A percentile compares a stretch with the other conserved stretches of the same genome.
Evolutionary conservation across 2,329 filamentous ascomycete genomes (phyloP).

Genomic region (Nemania abortiva): DNA sequence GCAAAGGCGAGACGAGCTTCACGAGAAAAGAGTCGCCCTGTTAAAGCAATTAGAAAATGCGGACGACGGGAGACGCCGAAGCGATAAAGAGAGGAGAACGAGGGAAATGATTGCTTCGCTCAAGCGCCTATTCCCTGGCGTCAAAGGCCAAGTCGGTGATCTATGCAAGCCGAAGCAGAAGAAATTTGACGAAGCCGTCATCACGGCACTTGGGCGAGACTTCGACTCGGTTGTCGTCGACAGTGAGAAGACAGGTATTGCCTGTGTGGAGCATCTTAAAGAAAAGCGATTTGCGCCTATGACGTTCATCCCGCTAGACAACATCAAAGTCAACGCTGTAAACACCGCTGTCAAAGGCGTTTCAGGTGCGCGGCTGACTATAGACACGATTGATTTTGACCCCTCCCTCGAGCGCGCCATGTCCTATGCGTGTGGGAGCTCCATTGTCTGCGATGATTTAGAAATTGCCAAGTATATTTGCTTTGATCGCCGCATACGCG

Average conservation of each 20-base stretch:
- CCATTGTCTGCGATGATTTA: slow-evolving; percentile 91
- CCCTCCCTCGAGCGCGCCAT: slow-evolving; percentile 89
- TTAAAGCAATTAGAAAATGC: slow-evolving; percentile 85
- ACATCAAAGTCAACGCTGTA: slow-evolving; percentile 92
- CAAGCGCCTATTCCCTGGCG: slow-evolving; percentile 91
- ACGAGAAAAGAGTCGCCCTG: slow-evolving; percentile 89
- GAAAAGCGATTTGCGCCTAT: slow-evolving; percentile 88
- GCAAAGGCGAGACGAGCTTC: slow-evolving; percentile 86
- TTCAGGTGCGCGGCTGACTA: slow-evolving; percentile 85
- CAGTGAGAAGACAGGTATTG: slow-evolving; percentile 91
- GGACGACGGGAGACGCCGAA: slow-evolving; percentile 86
- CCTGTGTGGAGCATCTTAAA: slow-evolving; percentile 94
- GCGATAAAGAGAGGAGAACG: slow-evolving; percentile 80
- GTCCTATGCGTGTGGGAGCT: slow-evolving; percentile 93
- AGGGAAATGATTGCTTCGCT: slow-evolving; percentile 88
- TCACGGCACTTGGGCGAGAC: slow-evolving; percentile 89
- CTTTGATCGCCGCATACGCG: slow-evolving; percentile 85
- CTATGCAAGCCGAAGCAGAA: slow-evolving; percentile 97
- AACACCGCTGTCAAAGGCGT: slow-evolving; percentile 93
- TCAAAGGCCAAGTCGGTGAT: slow-evolving; percentile 89
- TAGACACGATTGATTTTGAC: slow-evolving; percentile 97
- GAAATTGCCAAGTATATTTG: slow-evolving; percentile 89
- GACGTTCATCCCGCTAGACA: slow-evolving; percentile 96
- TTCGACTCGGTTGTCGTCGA: slow-evolving; percentile 97
- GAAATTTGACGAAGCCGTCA: slow-evolving; percentile 93